phyloP scores from a whole-genome alignment of 139 green algal genomes.

The Penium margaritaceum region DNA sequence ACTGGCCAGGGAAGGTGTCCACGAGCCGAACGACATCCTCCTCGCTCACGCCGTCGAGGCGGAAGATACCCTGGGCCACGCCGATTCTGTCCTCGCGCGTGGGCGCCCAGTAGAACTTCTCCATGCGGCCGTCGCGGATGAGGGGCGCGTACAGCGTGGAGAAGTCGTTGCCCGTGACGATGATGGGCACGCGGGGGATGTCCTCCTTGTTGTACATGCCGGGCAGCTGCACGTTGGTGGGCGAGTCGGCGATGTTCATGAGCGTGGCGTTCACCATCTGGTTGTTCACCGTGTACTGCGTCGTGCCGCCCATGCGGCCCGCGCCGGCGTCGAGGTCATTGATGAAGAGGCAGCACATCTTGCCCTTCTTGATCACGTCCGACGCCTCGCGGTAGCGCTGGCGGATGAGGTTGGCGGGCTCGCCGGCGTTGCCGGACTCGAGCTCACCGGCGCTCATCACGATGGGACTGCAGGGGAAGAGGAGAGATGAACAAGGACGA shows the following conservation, averaged over 20 bases:
- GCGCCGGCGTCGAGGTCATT: slow-evolving; percentile 97
- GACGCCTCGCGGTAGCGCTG: slow-evolving; percentile 94
- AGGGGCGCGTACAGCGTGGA: slow-evolving; percentile 96
- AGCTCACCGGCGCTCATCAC: slow-evolving; percentile 98
- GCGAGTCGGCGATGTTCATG: slow-evolving; percentile 99
- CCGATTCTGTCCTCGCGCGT: slow-evolving; percentile 88
- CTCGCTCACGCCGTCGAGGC: slow-evolving; percentile 52
- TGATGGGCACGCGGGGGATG: slow-evolving; percentile 87
- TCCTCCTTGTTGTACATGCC: slow-evolving; percentile 71
- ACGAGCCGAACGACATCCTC: slow-evolving; percentile 62
- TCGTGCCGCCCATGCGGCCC: slow-evolving; percentile 88
- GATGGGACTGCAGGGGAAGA: slow-evolving; percentile 63
- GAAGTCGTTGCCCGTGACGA: slow-evolving; percentile 99
- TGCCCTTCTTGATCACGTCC: slow-evolving; percentile 98
- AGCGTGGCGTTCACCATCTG: slow-evolving; percentile 98
- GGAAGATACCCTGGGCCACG: slow-evolving; percentile 96
- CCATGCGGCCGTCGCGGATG: slow-evolving; percentile 98
- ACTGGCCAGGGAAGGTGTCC: slow-evolving; percentile 95
- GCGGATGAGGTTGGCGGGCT: slow-evolving; percentile 95
- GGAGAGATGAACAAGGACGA: neutral
- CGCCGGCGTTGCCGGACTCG: slow-evolving; percentile 93
- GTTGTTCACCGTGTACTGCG: slow-evolving; percentile 99
- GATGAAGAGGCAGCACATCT: slow-evolving; percentile 97
- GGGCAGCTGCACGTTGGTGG: slow-evolving; percentile 98
- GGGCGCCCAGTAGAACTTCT: slow-evolving; percentile 98